These are phyloP conservation scores for Fusarium dimerum DNA, from an alignment of 2,329 filamentous ascomycete genomes.

Conservation along the genomic window DNA sequence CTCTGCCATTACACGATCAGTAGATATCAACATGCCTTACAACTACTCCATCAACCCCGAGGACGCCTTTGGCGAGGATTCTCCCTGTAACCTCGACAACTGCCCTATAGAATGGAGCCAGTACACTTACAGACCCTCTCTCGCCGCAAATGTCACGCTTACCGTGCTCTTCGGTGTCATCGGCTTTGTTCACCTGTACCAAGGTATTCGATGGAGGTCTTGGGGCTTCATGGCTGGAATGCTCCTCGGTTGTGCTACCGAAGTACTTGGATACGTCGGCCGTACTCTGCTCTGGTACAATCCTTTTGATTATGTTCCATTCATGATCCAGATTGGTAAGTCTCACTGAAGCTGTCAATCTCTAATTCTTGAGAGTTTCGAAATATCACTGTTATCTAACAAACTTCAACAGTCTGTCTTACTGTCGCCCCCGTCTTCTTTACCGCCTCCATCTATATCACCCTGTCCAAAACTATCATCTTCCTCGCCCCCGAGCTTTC, in stretches of 20 bases:
- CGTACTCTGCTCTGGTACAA: conserved; percentile 58
- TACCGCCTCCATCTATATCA: conserved; percentile 67
- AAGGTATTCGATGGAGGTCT: conserved; percentile 49
- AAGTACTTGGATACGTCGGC: conserved; percentile 64
- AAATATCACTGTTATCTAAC: conserved; percentile 1
- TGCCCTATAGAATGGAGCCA: conserved; percentile 50
- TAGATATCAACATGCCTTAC: conserved; percentile 23
- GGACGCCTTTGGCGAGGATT: conserved; percentile 43
- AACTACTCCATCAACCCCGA: conserved; percentile 22
- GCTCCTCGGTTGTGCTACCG: conserved; percentile 55
- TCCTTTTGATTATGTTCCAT: conserved; percentile 59
- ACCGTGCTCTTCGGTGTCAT: conserved; percentile 49
- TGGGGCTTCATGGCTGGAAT: conserved; percentile 55
- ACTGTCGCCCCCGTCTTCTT: conserved; percentile 51
- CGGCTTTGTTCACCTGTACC: conserved; percentile 41
- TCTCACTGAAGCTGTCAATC: conserved; percentile 1
- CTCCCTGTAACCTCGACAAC: conserved; percentile 49
- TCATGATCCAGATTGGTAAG: conserved; percentile 66
- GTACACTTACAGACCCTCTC: conserved; percentile 55
- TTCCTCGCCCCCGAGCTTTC: conserved; percentile 42
- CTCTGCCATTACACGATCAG: background rate
- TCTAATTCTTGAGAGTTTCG: background rate
- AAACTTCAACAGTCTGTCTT: conserved; percentile 48
- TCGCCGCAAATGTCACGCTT: conserved; percentile 55
- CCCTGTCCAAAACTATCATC: conserved; percentile 48